phyloP scores from a whole-genome alignment of 768 basidiomycete species.

The Mycena amicta region DNA sequence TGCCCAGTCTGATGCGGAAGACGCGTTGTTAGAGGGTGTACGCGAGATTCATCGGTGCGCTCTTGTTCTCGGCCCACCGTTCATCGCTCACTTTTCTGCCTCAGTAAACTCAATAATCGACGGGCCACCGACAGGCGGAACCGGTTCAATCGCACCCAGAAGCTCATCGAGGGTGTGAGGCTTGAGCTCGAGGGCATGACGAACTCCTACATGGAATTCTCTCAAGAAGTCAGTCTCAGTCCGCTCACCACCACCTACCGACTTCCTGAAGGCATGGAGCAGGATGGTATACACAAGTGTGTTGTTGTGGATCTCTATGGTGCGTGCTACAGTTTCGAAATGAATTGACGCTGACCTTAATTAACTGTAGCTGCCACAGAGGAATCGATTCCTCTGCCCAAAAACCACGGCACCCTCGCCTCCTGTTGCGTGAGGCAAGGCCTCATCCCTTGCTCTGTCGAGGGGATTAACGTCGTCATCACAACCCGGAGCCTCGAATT shows the following conservation, averaged over 20 bases:
- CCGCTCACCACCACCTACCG: background rate
- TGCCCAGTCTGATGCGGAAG: background rate
- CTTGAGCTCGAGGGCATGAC: background rate
- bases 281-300: background rate
- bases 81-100: no score
- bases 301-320: conserved; percentile 3
- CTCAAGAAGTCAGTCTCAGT: background rate
- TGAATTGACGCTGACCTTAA: background rate
- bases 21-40: background rate
- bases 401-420: background rate
- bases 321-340: background rate
- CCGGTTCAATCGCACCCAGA: background rate
- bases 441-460: conserved; percentile 9
- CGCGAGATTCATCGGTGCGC: no score
- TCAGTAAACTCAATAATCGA: no score
- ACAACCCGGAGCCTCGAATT: conserved; percentile 12
- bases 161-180: background rate
- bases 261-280: background rate
- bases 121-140: no score
- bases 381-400: background rate
- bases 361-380: background rate
- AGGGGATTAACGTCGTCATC: conserved; percentile 1
- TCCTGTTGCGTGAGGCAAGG: conserved; percentile 11
- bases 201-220: background rate
- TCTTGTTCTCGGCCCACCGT: no score